These are phyloP conservation scores for Aspergillus ruber DNA, from an alignment of 2,329 filamentous ascomycete species.

Conservation along the genomic window DNA sequence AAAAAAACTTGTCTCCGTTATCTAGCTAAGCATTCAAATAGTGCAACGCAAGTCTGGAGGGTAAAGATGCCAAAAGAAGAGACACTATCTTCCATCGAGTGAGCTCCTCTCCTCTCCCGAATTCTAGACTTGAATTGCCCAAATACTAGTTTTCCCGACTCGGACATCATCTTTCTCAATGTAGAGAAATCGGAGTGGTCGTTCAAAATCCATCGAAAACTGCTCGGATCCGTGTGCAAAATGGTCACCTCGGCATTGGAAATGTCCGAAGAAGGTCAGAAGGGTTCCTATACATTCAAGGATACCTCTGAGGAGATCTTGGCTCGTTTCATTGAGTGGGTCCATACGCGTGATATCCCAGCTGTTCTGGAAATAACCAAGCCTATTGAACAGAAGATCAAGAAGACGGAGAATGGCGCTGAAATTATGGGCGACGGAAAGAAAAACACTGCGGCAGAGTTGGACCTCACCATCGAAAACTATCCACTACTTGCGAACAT, in stretches of 20 bases:
- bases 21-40: too few species aligned
- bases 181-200: not conserved
- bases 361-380: not conserved
- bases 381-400: too few species aligned
- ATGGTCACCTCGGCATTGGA: not conserved
- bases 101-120: not conserved
- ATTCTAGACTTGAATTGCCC: not conserved
- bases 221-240: not conserved
- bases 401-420: too few species aligned
- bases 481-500: not conserved
- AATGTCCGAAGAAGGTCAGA: not conserved
- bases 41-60: too few species aligned
- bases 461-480: not conserved
- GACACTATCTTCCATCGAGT: not conserved
- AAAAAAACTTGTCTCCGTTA: too few species aligned
- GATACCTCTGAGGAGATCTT: constrained; percentile 6
- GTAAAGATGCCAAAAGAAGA: too few species aligned
- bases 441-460: too few species aligned
- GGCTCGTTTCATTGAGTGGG: constrained; percentile 6
- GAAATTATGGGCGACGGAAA: too few species aligned
- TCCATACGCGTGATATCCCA: constrained; percentile 6
- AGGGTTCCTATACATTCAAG: constrained; percentile 3
- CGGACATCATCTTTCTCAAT: not conserved
- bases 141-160: not conserved
- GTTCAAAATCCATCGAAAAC: not conserved